A percentile compares a stretch with the other conserved stretches of the same genome.
phyloP scores from a whole-genome alignment of 768 basidiomycete genomes.

The Macrolepiota albuminosa region DNA sequence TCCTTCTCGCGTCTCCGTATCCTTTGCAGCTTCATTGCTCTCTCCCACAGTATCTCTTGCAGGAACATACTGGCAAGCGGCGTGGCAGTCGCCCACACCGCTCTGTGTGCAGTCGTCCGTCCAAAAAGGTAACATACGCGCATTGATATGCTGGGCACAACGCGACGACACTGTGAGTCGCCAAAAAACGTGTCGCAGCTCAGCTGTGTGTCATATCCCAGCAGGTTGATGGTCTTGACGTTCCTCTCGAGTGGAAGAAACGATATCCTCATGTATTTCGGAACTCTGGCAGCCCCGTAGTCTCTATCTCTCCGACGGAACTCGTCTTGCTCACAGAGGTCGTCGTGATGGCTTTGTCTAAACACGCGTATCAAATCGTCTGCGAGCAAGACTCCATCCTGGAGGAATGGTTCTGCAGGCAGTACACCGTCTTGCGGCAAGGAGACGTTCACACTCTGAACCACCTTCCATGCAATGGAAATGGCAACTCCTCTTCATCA shows the following conservation, averaged over 20 bases:
- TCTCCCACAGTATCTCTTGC: conserved; percentile 25
- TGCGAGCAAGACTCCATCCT: conserved; percentile 28
- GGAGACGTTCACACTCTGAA: conserved; percentile 34
- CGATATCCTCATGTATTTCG: conserved; percentile 31
- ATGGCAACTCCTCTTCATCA: conserved; percentile 10
- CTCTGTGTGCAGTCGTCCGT: conserved; percentile 15
- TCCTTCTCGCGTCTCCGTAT: conserved; percentile 23
- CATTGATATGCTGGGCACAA: conserved; percentile 28
- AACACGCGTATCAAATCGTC: conserved; percentile 42
- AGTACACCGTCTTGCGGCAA: conserved; percentile 46
- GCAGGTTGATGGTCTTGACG: conserved; percentile 29
- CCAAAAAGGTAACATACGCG: conserved; percentile 2
- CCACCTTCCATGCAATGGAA: conserved; percentile 17
- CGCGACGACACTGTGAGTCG: conserved; percentile 32
- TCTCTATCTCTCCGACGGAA: conserved; percentile 22
- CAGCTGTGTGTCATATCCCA: neutral
- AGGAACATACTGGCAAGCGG: conserved; percentile 25
- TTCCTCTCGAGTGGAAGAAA: conserved; percentile 38
- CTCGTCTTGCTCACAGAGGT: conserved; percentile 44
- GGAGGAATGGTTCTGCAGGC: conserved; percentile 38
- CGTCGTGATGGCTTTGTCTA: conserved; percentile 46
- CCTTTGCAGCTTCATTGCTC: conserved; percentile 15
- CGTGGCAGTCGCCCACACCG: conserved; percentile 9
- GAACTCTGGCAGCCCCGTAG: conserved; percentile 1
- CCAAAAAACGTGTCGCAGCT: conserved; percentile 5